phyloP scores from a whole-genome alignment of 441 rosid species.

The Daphne laureola region DNA sequence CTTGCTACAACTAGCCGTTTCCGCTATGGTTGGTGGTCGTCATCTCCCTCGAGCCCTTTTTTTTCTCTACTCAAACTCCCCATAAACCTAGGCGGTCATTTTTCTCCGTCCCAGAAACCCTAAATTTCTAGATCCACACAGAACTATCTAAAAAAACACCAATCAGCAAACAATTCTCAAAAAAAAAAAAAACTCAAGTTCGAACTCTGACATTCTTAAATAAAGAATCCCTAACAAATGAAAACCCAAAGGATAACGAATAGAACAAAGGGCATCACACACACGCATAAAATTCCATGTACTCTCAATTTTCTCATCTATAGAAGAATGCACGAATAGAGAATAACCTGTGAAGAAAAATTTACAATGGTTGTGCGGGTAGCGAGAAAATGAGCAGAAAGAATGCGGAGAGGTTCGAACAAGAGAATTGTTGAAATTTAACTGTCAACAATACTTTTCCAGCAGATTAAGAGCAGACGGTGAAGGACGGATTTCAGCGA shows the following conservation, averaged over 20 bases:
- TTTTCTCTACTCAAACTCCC: constrained; percentile 92
- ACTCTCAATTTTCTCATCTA: not conserved
- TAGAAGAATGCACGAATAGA: not conserved
- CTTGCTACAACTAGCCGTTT: constrained; percentile 95
- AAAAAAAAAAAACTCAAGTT: not conserved
- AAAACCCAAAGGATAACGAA: not conserved
- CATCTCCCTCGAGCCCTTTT: constrained; percentile 66
- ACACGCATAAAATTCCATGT: not conserved
- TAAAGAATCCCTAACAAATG: too few relatives aligned
- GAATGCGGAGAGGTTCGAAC: not conserved
- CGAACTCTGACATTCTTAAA: constrained; percentile 4
- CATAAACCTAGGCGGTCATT: constrained; percentile 69
- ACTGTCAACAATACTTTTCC: too few relatives aligned
- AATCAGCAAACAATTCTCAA: constrained; percentile 5
- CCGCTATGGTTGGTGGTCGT: constrained; percentile 66
- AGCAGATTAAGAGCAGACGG: too few relatives aligned
- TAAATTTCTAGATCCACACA: constrained; percentile 45
- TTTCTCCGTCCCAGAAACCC: constrained; percentile 21
- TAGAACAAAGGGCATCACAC: not conserved
- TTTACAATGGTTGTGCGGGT: not conserved
- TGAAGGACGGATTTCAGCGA: too few relatives aligned
- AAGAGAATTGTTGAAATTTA: too few relatives aligned
- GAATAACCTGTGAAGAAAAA: not conserved
- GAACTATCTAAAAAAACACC: not conserved
- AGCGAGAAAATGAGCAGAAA: constrained; percentile 5